Percentiles rank a stretch among this genome's conserved stretches.
phyloP scores from a whole-genome alignment of 257 asterid genomes.

The Capsicum chinense region DNA sequence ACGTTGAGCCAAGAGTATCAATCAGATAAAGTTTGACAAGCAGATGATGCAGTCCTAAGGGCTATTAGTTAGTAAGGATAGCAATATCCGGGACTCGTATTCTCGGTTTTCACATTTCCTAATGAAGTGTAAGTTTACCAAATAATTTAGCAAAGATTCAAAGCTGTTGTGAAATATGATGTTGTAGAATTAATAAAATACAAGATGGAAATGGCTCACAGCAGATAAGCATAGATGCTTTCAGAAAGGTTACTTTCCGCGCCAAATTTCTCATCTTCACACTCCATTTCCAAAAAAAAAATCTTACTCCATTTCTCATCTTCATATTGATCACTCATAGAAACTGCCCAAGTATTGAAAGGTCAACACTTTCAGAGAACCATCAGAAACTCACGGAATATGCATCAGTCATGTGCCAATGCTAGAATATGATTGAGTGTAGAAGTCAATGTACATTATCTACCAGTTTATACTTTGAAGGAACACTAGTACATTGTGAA shows the following conservation, averaged over 20 bases:
- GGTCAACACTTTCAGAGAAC: background rate
- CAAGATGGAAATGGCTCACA: background rate
- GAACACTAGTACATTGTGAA: background rate
- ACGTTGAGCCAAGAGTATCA: background rate
- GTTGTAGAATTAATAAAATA: background rate
- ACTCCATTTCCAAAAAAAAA: background rate
- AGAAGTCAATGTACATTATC: background rate
- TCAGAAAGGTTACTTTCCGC: background rate
- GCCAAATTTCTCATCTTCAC: slow-evolving; percentile 14
- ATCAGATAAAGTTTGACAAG: background rate
- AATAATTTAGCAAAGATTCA: background rate
- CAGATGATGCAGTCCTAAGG: background rate
- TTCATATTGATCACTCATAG: slow-evolving; percentile 7
- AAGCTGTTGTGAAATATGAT: background rate
- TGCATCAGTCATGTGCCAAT: background rate
- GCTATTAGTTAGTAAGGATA: slow-evolving; percentile 9
- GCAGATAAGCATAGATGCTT: background rate
- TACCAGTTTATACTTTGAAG: background rate
- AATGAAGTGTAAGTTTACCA: background rate
- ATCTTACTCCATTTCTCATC: background rate
- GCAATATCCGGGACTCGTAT: background rate
- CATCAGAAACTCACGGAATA: background rate
- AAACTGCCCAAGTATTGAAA: background rate
- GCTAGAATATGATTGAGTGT: background rate
- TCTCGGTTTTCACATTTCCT: background rate